Evolutionary conservation across 2,329 filamentous ascomycete genomes (phyloP).

Genomic region (Penicillium sp.): DNA sequence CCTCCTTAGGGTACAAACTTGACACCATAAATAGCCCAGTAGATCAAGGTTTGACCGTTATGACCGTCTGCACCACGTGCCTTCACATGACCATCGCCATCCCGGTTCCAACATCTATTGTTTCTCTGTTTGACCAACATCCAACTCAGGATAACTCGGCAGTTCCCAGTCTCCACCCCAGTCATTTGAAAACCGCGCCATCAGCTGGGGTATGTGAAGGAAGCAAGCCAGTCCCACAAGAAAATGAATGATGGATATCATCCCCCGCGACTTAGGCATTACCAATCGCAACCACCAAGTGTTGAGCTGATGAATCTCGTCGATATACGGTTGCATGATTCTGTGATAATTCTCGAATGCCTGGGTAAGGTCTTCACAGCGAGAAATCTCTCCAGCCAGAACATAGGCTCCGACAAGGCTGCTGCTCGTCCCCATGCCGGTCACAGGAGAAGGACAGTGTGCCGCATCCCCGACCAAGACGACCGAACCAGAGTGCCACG

Average conservation of each 20-base stretch:
- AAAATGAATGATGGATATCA: conserved; percentile 18
- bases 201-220: conserved; percentile 17
- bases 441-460: conserved; percentile 35
- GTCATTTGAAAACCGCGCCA: conserved; percentile 17
- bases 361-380: conserved; percentile 18
- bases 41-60: background rate
- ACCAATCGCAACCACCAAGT: conserved; percentile 11
- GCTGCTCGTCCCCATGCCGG: conserved; percentile 36
- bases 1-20: too few species aligned
- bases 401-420: conserved; percentile 49
- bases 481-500: conserved; percentile 29
- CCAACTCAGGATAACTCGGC: conserved; percentile 21
- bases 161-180: conserved; percentile 21
- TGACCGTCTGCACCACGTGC: background rate
- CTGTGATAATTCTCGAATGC: conserved; percentile 25
- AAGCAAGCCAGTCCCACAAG: conserved; percentile 13
- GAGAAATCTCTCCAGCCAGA: conserved; percentile 50
- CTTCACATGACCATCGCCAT: background rate
- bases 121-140: background rate
- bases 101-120: background rate
- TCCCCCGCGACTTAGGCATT: conserved; percentile 21
- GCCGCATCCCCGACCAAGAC: conserved; percentile 44
- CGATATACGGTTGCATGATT: conserved; percentile 25
- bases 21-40: too few species aligned
- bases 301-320: conserved; percentile 21